Evolutionary conservation across 2,329 filamentous ascomycete genomes (phyloP), one percentile per base, ranked within the genome.

Genomic region (Fusarium cyanostomum): DNA sequence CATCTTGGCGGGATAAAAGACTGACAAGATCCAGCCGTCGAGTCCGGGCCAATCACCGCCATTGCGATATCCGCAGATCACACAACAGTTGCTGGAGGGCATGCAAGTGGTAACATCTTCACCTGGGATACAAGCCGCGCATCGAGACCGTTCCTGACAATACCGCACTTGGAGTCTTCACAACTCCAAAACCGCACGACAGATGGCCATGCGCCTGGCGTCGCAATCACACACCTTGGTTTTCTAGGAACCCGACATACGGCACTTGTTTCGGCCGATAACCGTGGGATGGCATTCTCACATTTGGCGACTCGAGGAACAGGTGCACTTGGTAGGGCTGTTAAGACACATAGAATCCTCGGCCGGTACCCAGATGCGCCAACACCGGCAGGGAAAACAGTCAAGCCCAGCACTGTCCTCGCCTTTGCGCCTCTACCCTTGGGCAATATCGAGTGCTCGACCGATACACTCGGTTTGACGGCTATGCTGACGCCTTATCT

Each of bases 281-380:
- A 96, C 71, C 87, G 87, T 44, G 95, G 96, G 16, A 99, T 99
- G 96, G 94, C 95, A 1, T 99, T 99, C 75, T 97, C 95, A 4
- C 96, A 99, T 77, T 84, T 99, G 9, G 96, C 95, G 9, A 96
- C 92, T 9, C 85, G 96, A 69, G 96, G 95, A 2, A 89, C 96
- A 33, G 95, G 95, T 4, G 86, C 93, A 21, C 84, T 99, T 18
- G 93, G 90, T 7, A 86, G 95, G 55, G 89, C 88, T 1, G 91
- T 99, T 42, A 97, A 92, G 78, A 96, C 92, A 0, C 94, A 91
- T 3, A 86, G 96, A 58, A 94, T 99, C 59, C 80, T 99, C 7
- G 95, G 96, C 7, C 87, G 95, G 48, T 99, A 99, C 78, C 94
- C 94, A 1, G 85, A 92, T 62, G 82, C 87, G 12, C 81, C 86